A percentile compares a stretch with the other conserved stretches of the same genome.
Conservation (phyloP, 2,329 filamentous ascomycete genomes). For the Cryphonectria nitschkei region DNA sequence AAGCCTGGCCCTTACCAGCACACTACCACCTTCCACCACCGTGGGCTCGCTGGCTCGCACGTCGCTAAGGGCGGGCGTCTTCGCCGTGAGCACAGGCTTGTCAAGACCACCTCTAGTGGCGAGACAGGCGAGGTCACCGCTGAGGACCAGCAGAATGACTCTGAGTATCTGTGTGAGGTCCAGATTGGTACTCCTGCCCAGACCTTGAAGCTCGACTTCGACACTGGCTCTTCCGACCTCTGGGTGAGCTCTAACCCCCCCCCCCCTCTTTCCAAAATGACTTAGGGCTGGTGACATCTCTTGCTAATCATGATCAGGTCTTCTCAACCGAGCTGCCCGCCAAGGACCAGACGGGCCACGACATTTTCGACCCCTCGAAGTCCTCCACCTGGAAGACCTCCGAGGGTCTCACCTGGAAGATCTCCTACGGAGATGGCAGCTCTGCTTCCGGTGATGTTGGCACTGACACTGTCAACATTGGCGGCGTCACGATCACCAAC, state of each 20-base stretch:
- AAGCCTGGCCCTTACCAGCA: conserved; percentile 64
- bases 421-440: conserved; percentile 71
- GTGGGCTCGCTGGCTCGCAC: conserved; percentile 50
- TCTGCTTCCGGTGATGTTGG: conserved; percentile 67
- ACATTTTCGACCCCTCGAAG: conserved; percentile 62
- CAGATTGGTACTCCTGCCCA: conserved; percentile 68
- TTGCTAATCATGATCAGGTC: conserved; percentile 43
- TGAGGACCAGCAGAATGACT: conserved; percentile 70
- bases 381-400: conserved; percentile 62
- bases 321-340: conserved; percentile 56
- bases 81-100: conserved; percentile 51
- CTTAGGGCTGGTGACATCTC: not conserved
- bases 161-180: conserved; percentile 66
- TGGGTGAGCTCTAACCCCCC: conserved; percentile 53
- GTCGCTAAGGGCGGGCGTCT: conserved; percentile 53
- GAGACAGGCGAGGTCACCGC: conserved; percentile 56
- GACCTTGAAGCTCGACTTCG: conserved; percentile 66
- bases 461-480: conserved; percentile 64
- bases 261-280: not conserved
- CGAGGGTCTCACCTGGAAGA: conserved; percentile 61
- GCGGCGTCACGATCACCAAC: conserved; percentile 61
- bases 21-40: conserved; percentile 50
- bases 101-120: conserved; percentile 42
- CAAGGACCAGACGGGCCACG: conserved; percentile 47
- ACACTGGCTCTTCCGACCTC: conserved; percentile 71